A percentile compares a stretch with the other conserved stretches of the same genome.
phyloP scores from a whole-genome alignment of 805 yeast species.

The Hanseniaspora vineae region DNA sequence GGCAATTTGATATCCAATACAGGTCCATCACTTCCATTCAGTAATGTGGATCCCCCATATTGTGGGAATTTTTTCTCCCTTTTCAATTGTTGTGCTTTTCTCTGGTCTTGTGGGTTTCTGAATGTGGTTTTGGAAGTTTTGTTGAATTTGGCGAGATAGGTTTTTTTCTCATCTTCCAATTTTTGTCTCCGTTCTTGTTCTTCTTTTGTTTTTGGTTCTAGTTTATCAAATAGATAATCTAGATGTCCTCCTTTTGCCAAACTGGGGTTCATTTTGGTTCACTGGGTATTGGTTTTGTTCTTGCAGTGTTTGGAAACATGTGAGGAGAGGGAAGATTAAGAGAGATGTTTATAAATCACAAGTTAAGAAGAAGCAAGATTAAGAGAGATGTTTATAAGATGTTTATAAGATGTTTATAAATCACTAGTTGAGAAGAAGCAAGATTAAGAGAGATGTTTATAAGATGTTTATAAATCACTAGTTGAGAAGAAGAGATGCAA shows the following conservation, averaged over 20 bases:
- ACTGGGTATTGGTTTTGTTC: background rate
- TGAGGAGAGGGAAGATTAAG: no score
- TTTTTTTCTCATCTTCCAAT: background rate
- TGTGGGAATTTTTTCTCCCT: constrained; percentile 14
- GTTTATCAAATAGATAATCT: constrained; percentile 3
- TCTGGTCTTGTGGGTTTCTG: constrained; percentile 8
- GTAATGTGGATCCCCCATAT: constrained; percentile 2
- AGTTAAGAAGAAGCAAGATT: no score
- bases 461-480: no score
- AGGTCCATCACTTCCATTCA: background rate
- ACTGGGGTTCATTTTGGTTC: background rate
- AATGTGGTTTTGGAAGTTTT: constrained; percentile 13
- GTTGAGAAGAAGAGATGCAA: no score
- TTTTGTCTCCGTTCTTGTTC: background rate
- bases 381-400: no score
- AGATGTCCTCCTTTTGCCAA: constrained; percentile 2
- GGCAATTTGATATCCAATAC: background rate
- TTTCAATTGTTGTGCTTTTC: constrained; percentile 9
- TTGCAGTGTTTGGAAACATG: no score
- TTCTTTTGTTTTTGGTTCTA: no score
- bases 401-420: no score
- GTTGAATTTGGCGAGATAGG: background rate
- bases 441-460: no score
- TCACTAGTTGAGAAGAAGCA: no score
- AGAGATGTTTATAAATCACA: no score